Base-by-base conservation (phyloP, 345 rosid species). In the Heritiera littoralis region DNA sequence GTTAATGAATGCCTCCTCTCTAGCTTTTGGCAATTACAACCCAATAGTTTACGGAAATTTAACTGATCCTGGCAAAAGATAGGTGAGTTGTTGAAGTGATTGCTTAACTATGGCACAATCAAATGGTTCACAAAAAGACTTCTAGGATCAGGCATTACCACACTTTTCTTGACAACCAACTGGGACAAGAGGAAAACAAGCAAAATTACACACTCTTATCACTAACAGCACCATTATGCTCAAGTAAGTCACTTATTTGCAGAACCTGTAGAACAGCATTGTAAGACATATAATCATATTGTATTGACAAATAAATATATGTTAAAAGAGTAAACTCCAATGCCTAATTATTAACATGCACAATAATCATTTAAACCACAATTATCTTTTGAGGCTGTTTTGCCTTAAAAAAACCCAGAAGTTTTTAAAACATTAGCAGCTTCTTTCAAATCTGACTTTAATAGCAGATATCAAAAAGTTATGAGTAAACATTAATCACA, bases 201-300 rank as follows among this genome's bases (percentile, higher is more conserved):
- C 76, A 95, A 83, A 76, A 95, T 80, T 60, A 93, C 84, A 95
- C 96, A 78, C 98, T 89, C 73, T 81, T 86, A 72, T 87, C 87
- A 85, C 89, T 91, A 66, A 85, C 82, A 38, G 89, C 91, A 28
- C 97, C 95, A 75, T 86, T 88, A 79, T 93, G 91, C 85, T 91
- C 98, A 80, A 93, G 91, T 85, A 95, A 84, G 77, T 95, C 99
- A 85, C 98, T 87, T 80, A 89, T 89, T 83, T 95, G 93, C 81
- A 95, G 83, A 84, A 95, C 92, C 99, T 95, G 87, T 63, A 84
- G 45, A 45, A 48, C 9, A 30, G 48, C 56, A 64, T 11, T 15
- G 56, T 51, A 51, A 51, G 48, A 54, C 18, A 35, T 35, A 45
- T 55, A 51, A 65, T 32, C 40, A n/a, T 9, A 14, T 49, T 28